Percentiles rank a stretch among this genome's conserved stretches.
phyloP scores from a whole-genome alignment of 768 basidiomycete genomes.

The Udeniomyces megalosporus region DNA sequence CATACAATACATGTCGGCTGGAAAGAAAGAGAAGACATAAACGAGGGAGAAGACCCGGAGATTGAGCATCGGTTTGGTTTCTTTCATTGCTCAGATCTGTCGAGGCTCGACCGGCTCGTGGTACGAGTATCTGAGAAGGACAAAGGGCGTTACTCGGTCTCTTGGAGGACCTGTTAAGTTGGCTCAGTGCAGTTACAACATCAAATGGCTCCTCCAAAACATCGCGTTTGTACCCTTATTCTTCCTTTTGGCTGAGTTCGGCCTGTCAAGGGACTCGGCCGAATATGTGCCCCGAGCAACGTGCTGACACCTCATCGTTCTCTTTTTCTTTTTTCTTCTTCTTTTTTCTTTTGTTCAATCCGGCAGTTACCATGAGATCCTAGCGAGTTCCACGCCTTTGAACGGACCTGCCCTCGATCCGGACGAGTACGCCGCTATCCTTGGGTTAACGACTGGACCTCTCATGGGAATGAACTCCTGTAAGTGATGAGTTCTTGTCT shows the following conservation, averaged over 20 bases:
- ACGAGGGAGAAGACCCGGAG: too few species aligned
- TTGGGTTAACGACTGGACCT: neutral
- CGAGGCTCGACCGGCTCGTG: constrained; percentile 13
- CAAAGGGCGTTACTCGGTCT: constrained; percentile 2
- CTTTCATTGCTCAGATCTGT: constrained; percentile 7
- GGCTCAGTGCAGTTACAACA: neutral
- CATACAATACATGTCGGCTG: neutral
- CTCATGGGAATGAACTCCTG: too few species aligned
- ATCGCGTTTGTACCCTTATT: neutral
- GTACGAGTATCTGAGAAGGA: constrained; percentile 3
- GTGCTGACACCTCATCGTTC: too few species aligned
- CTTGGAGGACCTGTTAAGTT: constrained; percentile 6
- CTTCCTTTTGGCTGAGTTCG: too few species aligned
- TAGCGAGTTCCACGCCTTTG: neutral
- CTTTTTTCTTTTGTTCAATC: neutral
- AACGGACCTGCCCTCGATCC: constrained; percentile 14
- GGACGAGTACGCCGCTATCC: constrained; percentile 13
- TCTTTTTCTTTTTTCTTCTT: neutral
- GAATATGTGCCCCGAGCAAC: too few species aligned
- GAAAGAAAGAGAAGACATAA: neutral
- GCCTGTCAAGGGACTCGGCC: too few species aligned
- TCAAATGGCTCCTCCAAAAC: neutral
- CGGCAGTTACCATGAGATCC: too few species aligned
- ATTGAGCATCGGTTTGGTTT: neutral
- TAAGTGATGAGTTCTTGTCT: too few species aligned